These are phyloP conservation scores for Beauveria rudraprayagi DNA, from an alignment of 2,329 filamentous ascomycete genomes.

Conservation along the genomic window DNA sequence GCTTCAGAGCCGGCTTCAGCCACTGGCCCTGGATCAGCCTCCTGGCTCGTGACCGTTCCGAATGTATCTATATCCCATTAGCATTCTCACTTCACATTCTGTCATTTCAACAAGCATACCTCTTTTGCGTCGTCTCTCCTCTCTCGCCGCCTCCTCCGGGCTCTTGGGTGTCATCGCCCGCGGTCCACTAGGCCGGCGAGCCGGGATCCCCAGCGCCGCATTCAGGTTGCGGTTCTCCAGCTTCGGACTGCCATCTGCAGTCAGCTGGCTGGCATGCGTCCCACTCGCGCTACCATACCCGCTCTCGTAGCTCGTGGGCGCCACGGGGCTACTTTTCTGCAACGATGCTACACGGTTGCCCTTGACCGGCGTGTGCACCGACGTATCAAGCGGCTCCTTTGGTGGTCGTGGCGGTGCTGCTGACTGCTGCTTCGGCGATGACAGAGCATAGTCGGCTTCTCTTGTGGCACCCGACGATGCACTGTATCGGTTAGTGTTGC, in stretches of 20 bases:
- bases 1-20: not conserved
- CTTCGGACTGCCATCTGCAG: slow-evolving; percentile 41
- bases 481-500: slow-evolving; percentile 40
- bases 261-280: slow-evolving; percentile 41
- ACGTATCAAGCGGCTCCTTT: slow-evolving; percentile 50
- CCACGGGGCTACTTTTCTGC: slow-evolving; percentile 46
- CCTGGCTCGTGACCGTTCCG: slow-evolving; percentile 42
- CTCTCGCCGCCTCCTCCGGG: slow-evolving; percentile 36
- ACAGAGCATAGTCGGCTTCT: slow-evolving; percentile 36
- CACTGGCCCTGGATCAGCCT: slow-evolving; percentile 34
- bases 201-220: slow-evolving; percentile 42
- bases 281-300: slow-evolving; percentile 43
- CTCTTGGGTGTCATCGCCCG: slow-evolving; percentile 54
- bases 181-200: slow-evolving; percentile 48
- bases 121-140: slow-evolving; percentile 48
- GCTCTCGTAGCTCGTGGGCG: slow-evolving; percentile 48
- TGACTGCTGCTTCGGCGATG: slow-evolving; percentile 31
- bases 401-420: slow-evolving; percentile 49
- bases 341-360: slow-evolving; percentile 42
- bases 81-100: not conserved
- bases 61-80: slow-evolving; percentile 39
- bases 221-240: slow-evolving; percentile 51
- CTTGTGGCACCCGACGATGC: slow-evolving; percentile 27
- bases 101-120: slow-evolving; percentile 30
- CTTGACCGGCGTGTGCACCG: slow-evolving; percentile 37